Conservation (phyloP, 441 rosid species). For the Monsonia emarginata region DNA sequence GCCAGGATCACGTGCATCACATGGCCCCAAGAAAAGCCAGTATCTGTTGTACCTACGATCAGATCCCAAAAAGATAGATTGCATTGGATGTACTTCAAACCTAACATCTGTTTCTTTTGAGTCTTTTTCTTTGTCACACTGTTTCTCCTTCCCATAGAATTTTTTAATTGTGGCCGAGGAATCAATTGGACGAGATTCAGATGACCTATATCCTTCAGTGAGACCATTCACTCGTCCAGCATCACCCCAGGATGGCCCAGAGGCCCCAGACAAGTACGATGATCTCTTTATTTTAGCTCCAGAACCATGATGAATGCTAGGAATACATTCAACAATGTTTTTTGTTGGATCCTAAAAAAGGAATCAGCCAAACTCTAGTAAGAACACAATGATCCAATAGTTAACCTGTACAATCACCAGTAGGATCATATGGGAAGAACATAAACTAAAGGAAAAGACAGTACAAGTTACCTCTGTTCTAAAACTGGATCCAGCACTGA, state of each 20-base stretch:
- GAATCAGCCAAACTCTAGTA: not conserved
- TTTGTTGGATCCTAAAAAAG: slow-evolving; percentile 43
- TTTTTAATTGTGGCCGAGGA: slow-evolving; percentile 41
- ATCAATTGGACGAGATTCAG: slow-evolving; percentile 55
- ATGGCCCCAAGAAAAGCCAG: slow-evolving; percentile 98
- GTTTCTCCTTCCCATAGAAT: slow-evolving; percentile 23
- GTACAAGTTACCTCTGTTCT: slow-evolving; percentile 60
- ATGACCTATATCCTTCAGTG: slow-evolving; percentile 29
- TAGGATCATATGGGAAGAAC: not conserved
- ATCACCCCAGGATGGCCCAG: slow-evolving; percentile 71
- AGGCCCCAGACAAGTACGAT: slow-evolving; percentile 39
- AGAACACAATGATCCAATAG: not conserved
- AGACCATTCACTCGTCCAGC: slow-evolving; percentile 30
- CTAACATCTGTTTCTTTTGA: slow-evolving; percentile 27
- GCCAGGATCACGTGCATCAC: slow-evolving; percentile 72
- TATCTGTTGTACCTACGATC: slow-evolving; percentile 92
- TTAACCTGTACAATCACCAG: slow-evolving; percentile 1
- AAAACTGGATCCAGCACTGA: slow-evolving; percentile 64
- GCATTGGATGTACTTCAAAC: slow-evolving; percentile 56
- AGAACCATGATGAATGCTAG: slow-evolving; percentile 50
- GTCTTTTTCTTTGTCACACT: slow-evolving; percentile 21
- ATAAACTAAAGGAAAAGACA: not conserved
- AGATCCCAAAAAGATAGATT: slow-evolving; percentile 81
- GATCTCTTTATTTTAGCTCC: slow-evolving; percentile 87
- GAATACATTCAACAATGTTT: slow-evolving; percentile 32